Conservation (phyloP, 352 stramenopile genomes). For the Pythium apleroticum region DNA sequence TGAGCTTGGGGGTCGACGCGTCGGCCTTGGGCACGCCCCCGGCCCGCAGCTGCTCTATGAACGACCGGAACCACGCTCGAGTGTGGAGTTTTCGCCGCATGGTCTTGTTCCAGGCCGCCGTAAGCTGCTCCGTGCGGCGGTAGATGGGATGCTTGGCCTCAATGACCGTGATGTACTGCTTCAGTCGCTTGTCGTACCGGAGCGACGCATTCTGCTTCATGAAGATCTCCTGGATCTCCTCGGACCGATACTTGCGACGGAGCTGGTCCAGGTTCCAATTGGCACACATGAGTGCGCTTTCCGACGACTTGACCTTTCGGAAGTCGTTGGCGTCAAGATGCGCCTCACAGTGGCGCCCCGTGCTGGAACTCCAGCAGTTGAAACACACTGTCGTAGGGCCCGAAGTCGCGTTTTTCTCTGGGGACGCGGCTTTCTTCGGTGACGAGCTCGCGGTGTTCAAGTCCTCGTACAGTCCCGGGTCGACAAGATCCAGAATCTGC, state of each 20-base stretch:
- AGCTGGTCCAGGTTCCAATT: constrained; percentile 92
- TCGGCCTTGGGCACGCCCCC: constrained; percentile 53
- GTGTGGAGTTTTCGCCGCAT: constrained; percentile 85
- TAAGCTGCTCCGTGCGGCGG: constrained; percentile 55
- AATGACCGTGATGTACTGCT: constrained; percentile 88
- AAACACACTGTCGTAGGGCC: constrained; percentile 66
- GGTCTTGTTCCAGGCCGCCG: constrained; percentile 82
- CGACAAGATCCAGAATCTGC: constrained; percentile 72
- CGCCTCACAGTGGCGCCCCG: constrained; percentile 73
- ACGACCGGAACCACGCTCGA: constrained; percentile 86
- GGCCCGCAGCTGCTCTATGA: constrained; percentile 85
- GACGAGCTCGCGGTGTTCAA: background rate
- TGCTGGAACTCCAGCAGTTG: constrained; percentile 93
- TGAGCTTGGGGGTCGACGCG: constrained; percentile 43
- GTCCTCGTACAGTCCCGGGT: constrained; percentile 68
- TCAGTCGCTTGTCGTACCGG: constrained; percentile 82
- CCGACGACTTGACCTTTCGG: constrained; percentile 48
- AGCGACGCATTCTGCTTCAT: constrained; percentile 86
- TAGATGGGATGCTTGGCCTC: constrained; percentile 93
- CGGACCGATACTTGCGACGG: constrained; percentile 78
- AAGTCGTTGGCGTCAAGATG: constrained; percentile 50
- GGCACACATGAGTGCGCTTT: constrained; percentile 89
- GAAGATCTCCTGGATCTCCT: constrained; percentile 94
- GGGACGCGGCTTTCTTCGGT: background rate
- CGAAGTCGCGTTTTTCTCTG: constrained; percentile 5